Conservation (phyloP, 768 basidiomycete genomes). For the Heimioporus sp. region DNA sequence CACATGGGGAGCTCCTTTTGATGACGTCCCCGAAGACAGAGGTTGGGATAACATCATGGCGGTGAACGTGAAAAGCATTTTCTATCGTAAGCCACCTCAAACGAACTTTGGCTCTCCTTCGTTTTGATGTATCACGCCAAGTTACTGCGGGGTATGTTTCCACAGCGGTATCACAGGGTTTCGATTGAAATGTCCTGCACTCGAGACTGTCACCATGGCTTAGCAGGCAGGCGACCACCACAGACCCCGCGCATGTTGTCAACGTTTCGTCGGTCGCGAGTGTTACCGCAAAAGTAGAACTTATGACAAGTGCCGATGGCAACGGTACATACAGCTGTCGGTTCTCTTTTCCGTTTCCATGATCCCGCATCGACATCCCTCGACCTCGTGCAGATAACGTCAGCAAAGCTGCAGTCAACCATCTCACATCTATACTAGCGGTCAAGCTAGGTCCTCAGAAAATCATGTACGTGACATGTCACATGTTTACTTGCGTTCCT, state of each 20-base stretch:
- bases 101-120: too few species aligned
- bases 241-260: slow-evolving; percentile 73
- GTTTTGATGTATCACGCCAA: slow-evolving; percentile 16
- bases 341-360: slow-evolving; percentile 27
- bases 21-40: slow-evolving; percentile 72
- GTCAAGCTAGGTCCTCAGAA: slow-evolving; percentile 55
- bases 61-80: slow-evolving; percentile 83
- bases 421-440: slow-evolving; percentile 72
- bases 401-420: slow-evolving; percentile 87
- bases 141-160: slow-evolving; percentile 43
- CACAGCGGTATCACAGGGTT: background rate
- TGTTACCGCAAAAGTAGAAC: slow-evolving; percentile 49
- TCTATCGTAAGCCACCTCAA: slow-evolving; percentile 58
- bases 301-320: slow-evolving; percentile 47
- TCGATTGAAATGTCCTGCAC: background rate
- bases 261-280: slow-evolving; percentile 78
- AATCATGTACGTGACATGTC: slow-evolving; percentile 57
- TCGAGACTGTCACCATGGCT: slow-evolving; percentile 46
- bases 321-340: slow-evolving; percentile 78
- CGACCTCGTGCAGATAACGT: slow-evolving; percentile 53
- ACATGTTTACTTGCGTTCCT: background rate
- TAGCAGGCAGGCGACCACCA: slow-evolving; percentile 57
- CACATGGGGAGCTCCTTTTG: slow-evolving; percentile 72
- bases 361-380: background rate
- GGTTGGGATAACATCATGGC: slow-evolving; percentile 86